Percentiles rank a stretch among this genome's conserved stretches.
Evolutionary conservation across 2,329 filamentous ascomycete genomes (phyloP).

Genomic region (Pseudogymnoascus sp.): DNA sequence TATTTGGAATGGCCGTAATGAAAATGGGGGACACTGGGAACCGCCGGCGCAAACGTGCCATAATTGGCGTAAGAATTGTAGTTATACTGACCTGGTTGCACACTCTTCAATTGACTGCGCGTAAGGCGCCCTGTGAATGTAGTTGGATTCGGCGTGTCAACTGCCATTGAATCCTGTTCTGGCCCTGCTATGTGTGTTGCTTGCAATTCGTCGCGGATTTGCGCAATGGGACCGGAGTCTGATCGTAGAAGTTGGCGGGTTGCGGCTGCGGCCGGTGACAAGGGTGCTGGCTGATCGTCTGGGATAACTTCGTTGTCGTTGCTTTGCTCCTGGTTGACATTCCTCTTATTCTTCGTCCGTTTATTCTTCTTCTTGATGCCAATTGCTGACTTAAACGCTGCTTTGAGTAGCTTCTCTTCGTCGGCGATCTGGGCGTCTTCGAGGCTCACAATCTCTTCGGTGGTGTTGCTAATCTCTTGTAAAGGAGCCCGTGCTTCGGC

Average conservation of each 20-base stretch:
- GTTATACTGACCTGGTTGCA: slow-evolving; percentile 28
- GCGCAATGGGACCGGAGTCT: neutral
- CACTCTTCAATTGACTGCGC: slow-evolving; percentile 22
- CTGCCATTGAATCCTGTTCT: neutral
- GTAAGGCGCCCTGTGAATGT: slow-evolving; percentile 18
- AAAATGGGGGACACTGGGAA: slow-evolving; percentile 3
- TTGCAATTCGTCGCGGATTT: slow-evolving; percentile 1
- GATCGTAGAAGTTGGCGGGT: slow-evolving; percentile 1
- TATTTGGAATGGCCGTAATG: neutral
- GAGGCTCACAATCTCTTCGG: slow-evolving; percentile 2
- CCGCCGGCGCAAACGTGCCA: slow-evolving; percentile 6
- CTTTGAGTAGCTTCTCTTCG: slow-evolving; percentile 27
- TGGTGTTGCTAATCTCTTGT: slow-evolving; percentile 6
- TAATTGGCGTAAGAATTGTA: slow-evolving; percentile 12
- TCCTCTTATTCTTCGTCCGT: slow-evolving; percentile 18
- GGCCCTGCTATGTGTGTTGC: neutral
- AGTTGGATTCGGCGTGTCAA: neutral
- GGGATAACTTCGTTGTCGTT: slow-evolving; percentile 3
- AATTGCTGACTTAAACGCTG: slow-evolving; percentile 27
- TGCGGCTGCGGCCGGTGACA: neutral
- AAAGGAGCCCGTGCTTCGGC: slow-evolving; percentile 14
- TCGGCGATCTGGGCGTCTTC: slow-evolving; percentile 18
- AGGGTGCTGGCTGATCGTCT: slow-evolving; percentile 5
- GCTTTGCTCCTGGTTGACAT: slow-evolving; percentile 4
- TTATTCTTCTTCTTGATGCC: slow-evolving; percentile 23